These are phyloP conservation scores for Rhexocercosporidium sp. DNA, from an alignment of 2,329 filamentous ascomycete species.

Conservation along the genomic window DNA sequence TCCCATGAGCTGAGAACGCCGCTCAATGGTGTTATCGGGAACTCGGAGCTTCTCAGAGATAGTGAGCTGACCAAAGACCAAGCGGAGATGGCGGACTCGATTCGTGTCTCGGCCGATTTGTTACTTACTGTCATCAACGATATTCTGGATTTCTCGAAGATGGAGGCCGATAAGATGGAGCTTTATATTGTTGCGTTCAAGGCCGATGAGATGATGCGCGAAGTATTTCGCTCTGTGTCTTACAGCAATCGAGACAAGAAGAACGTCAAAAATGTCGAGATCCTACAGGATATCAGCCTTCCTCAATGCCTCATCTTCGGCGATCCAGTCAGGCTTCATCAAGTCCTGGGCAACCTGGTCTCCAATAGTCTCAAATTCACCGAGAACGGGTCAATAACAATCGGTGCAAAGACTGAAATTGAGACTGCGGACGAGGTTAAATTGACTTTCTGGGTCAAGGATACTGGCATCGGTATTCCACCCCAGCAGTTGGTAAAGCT, in stretches of 20 bases:
- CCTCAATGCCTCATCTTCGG: slow-evolving; percentile 72
- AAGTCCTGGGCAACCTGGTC: slow-evolving; percentile 81
- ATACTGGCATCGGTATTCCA: slow-evolving; percentile 91
- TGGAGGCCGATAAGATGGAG: slow-evolving; percentile 87
- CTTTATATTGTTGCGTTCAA: slow-evolving; percentile 75
- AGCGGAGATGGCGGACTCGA: slow-evolving; percentile 85
- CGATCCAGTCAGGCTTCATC: slow-evolving; percentile 69
- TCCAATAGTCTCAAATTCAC: slow-evolving; percentile 96
- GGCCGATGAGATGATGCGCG: slow-evolving; percentile 67
- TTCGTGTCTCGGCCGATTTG: slow-evolving; percentile 83
- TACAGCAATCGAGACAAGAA: slow-evolving; percentile 70
- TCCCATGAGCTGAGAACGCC: slow-evolving; percentile 83
- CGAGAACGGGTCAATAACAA: slow-evolving; percentile 82
- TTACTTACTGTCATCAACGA: slow-evolving; percentile 94
- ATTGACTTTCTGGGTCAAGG: slow-evolving; percentile 83
- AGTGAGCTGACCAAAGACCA: slow-evolving; percentile 78
- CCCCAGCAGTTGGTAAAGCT: slow-evolving; percentile 82
- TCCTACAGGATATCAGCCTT: slow-evolving; percentile 72
- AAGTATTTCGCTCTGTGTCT: slow-evolving; percentile 68
- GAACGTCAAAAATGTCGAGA: slow-evolving; percentile 65
- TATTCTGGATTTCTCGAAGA: slow-evolving; percentile 93
- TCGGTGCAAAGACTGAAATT: slow-evolving; percentile 73
- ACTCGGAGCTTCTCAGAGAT: slow-evolving; percentile 82
- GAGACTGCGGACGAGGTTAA: slow-evolving; percentile 74
- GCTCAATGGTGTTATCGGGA: slow-evolving; percentile 87